phyloP scores from a whole-genome alignment of 23 red algal species.

The Chondrus crispus region DNA sequence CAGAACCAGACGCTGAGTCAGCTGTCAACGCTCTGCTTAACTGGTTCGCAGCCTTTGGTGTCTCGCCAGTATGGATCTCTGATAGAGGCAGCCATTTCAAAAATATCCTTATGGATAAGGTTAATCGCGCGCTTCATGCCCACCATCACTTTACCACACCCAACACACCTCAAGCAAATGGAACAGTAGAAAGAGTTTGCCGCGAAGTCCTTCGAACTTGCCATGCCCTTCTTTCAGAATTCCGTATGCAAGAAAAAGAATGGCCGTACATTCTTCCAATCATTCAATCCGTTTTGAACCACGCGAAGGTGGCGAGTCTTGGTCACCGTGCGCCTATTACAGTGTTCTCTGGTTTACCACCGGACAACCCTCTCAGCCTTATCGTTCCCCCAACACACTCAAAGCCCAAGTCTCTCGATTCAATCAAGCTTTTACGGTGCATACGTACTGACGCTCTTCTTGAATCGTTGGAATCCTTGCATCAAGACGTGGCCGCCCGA shows the following conservation, averaged over 20 bases:
- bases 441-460: not conserved
- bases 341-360: not conserved
- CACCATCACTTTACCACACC: slow-evolving; percentile 9
- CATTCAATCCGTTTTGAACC: not conserved
- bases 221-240: not conserved
- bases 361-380: not conserved
- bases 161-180: not conserved
- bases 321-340: not conserved
- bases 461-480: not conserved
- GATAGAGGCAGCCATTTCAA: slow-evolving; percentile 18
- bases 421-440: not conserved
- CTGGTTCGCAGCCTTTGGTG: not conserved
- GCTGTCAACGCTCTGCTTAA: not conserved
- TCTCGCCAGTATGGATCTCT: not conserved
- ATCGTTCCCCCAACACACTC: not conserved
- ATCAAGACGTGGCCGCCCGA: not conserved
- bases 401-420: not conserved
- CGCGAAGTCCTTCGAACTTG: not conserved
- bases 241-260: not conserved
- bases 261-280: not conserved
- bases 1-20: not conserved
- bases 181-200: not conserved
- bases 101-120: not conserved
- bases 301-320: not conserved
- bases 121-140: not conserved